Percentiles rank a stretch among this genome's conserved stretches.
Evolutionary conservation across 768 basidiomycete genomes (phyloP).

Genomic region (Russula foetens): DNA sequence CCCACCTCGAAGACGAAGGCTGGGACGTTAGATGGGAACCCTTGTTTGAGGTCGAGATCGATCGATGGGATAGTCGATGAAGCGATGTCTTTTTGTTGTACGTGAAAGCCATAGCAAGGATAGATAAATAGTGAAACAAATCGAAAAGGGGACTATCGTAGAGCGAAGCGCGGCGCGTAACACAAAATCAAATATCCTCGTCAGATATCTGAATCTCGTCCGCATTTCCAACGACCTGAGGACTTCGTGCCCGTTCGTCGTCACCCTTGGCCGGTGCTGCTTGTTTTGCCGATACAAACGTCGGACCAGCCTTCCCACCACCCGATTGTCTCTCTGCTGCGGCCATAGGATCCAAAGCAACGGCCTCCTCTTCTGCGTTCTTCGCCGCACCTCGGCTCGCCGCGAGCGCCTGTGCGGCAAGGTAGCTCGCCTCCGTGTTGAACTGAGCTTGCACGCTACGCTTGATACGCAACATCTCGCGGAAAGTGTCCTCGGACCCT

Average conservation of each 20-base stretch:
- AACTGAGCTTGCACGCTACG: constrained; percentile 97
- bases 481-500: constrained; percentile 97
- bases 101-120: background rate
- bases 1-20: constrained; percentile 52
- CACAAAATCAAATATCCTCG: constrained; percentile 39
- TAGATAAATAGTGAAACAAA: constrained; percentile 1
- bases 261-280: constrained; percentile 34
- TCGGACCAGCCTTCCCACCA: constrained; percentile 43
- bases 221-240: constrained; percentile 38
- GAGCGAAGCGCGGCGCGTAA: constrained; percentile 13
- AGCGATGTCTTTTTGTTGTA: constrained; percentile 1
- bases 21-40: constrained; percentile 77
- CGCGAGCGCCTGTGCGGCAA: constrained; percentile 83
- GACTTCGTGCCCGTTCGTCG: background rate
- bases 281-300: constrained; percentile 69
- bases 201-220: constrained; percentile 89
- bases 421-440: constrained; percentile 92
- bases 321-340: constrained; percentile 63
- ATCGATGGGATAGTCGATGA: constrained; percentile 47
- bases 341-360: constrained; percentile 72
- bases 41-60: constrained; percentile 67
- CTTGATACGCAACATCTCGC: constrained; percentile 91
- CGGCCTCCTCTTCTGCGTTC: constrained; percentile 34
- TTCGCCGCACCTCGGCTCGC: constrained; percentile 51
- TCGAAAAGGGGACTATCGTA: background rate